phyloP scores from a whole-genome alignment of 2,329 filamentous ascomycete species.

The Cordyceps fumosorosea region DNA sequence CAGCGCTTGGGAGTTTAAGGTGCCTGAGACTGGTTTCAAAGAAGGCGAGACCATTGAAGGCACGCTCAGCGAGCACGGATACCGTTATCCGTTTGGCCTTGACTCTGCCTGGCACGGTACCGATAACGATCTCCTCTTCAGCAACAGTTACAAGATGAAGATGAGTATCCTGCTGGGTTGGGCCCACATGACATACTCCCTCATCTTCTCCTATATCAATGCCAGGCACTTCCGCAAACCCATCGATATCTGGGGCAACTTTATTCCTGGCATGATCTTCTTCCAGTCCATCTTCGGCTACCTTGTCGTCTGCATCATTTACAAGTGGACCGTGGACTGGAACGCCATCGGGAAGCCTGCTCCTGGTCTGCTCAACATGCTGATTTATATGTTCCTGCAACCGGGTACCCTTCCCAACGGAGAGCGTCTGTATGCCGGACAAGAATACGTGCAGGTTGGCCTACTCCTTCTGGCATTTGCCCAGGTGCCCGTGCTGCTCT shows the following conservation, averaged over 20 bases:
- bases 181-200: conserved; percentile 97
- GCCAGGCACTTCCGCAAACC: conserved; percentile 90
- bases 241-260: conserved; percentile 96
- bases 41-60: conserved; percentile 59
- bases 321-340: conserved; percentile 97
- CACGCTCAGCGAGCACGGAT: conserved; percentile 57
- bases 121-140: conserved; percentile 91
- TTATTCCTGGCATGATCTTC: conserved; percentile 97
- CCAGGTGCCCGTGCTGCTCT: conserved; percentile 85
- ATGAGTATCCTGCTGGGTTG: conserved; percentile 96
- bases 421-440: conserved; percentile 70
- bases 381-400: conserved; percentile 98
- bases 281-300: conserved; percentile 99
- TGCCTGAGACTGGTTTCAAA: conserved; percentile 57
- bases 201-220: conserved; percentile 89
- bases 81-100: conserved; percentile 91
- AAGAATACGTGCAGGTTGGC: conserved; percentile 67
- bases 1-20: conserved; percentile 79
- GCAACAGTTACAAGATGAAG: conserved; percentile 99
- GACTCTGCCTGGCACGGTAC: conserved; percentile 96
- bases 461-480: conserved; percentile 74
- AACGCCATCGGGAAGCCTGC: conserved; percentile 53
- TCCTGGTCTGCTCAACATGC: conserved; percentile 92
- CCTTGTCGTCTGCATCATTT: conserved; percentile 85
- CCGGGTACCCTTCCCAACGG: conserved; percentile 58